Conservation (phyloP, 768 basidiomycete genomes). For the Trametes elegans region DNA sequence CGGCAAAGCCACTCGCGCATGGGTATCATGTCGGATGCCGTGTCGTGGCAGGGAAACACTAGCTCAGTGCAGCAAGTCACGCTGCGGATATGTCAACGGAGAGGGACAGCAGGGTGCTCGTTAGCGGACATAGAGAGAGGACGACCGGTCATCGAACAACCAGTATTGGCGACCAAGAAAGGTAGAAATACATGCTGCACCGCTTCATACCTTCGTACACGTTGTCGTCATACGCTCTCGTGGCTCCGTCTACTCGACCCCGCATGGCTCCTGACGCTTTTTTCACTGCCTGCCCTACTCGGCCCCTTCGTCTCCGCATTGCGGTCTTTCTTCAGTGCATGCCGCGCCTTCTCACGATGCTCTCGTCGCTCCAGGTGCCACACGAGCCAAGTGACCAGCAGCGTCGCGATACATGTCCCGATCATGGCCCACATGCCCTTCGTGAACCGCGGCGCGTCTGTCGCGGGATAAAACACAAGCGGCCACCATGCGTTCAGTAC, state of each 20-base stretch:
- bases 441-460: slow-evolving; percentile 63
- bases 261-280: slow-evolving; percentile 1
- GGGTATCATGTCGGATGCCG: background rate
- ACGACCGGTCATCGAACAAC: no score
- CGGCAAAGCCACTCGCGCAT: background rate
- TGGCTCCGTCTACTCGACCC: slow-evolving; percentile 2
- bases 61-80: no score
- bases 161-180: no score
- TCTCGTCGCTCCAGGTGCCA: slow-evolving; percentile 51
- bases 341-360: slow-evolving; percentile 7
- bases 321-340: background rate
- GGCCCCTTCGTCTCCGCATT: background rate
- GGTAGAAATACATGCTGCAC: background rate
- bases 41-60: background rate
- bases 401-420: slow-evolving; percentile 53
- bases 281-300: background rate
- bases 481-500: slow-evolving; percentile 70
- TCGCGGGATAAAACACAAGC: slow-evolving; percentile 70
- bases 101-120: no score
- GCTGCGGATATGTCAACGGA: background rate
- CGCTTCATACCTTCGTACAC: background rate
- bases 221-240: background rate
- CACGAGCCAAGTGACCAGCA: slow-evolving; percentile 53
- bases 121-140: no score
- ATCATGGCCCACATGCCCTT: slow-evolving; percentile 74